These are phyloP conservation scores for Diaporthe citrichinensis DNA, from an alignment of 2,329 filamentous ascomycete genomes.

Conservation along the genomic window DNA sequence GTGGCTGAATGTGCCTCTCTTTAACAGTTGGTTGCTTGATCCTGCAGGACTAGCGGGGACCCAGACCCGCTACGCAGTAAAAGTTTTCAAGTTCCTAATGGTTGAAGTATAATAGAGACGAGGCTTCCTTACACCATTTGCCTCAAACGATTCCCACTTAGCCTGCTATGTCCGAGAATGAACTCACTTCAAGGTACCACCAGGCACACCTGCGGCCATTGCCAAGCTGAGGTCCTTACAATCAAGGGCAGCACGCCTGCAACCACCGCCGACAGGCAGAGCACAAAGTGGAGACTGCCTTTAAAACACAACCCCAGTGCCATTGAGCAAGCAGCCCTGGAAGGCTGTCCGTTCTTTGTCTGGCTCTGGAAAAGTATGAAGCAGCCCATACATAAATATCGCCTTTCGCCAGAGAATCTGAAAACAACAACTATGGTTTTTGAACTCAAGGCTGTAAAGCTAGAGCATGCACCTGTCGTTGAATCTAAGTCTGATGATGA, in stretches of 20 bases:
- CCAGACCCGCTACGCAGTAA: too few species aligned
- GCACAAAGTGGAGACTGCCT: not conserved
- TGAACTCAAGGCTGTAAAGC: not conserved
- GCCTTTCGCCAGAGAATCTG: not conserved
- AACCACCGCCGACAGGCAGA: not conserved
- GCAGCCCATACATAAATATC: not conserved
- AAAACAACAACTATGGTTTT: not conserved
- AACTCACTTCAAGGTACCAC: not conserved
- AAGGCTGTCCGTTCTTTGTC: not conserved
- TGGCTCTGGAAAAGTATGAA: not conserved
- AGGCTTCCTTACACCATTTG: too few species aligned
- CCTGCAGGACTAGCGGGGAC: too few species aligned
- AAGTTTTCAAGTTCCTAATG: too few species aligned
- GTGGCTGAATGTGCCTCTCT: too few species aligned
- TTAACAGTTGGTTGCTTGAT: too few species aligned
- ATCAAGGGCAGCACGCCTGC: not conserved
- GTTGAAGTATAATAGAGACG: too few species aligned
- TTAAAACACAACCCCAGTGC: not conserved
- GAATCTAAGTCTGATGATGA: not conserved
- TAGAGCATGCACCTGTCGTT: not conserved
- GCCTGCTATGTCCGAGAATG: not conserved
- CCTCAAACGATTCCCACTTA: too few species aligned
- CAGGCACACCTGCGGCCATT: not conserved
- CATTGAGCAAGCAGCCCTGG: not conserved
- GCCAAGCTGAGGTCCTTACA: not conserved